Percentiles rank a stretch among this genome's conserved stretches.
These are phyloP conservation scores for Polyplosphaeria fusca DNA, from an alignment of 495 filamentous ascomycete species.

Conservation along the genomic window DNA sequence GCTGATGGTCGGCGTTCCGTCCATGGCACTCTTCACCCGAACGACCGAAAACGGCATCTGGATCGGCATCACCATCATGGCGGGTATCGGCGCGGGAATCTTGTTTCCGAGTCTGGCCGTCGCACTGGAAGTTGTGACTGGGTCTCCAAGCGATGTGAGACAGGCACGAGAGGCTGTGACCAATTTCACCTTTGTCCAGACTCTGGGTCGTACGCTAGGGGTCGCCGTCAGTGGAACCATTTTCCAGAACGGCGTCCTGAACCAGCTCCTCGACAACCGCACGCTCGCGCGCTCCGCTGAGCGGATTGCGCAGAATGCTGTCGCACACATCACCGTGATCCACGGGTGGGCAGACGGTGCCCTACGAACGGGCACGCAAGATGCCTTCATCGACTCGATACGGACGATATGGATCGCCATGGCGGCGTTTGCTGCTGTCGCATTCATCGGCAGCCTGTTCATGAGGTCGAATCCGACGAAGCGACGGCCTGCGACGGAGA, in stretches of 20 bases:
- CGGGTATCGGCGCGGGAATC: constrained; percentile 49
- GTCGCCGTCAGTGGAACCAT: constrained; percentile 56
- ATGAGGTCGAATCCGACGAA: constrained; percentile 33
- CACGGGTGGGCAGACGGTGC: constrained; percentile 25
- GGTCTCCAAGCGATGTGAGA: constrained; percentile 32
- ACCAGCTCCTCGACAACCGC: constrained; percentile 38
- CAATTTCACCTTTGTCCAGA: constrained; percentile 57
- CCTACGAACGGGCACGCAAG: constrained; percentile 28
- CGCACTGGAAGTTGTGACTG: constrained; percentile 48
- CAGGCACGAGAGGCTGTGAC: constrained; percentile 45
- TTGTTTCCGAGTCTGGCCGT: constrained; percentile 49
- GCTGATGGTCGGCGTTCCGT: constrained; percentile 46
- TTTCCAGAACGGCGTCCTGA: constrained; percentile 53
- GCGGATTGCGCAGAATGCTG: constrained; percentile 45
- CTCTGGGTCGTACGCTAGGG: constrained; percentile 61
- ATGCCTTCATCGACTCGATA: constrained; percentile 41
- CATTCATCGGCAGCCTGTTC: constrained; percentile 48
- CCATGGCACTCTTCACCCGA: constrained; percentile 46
- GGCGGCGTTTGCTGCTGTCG: constrained; percentile 52
- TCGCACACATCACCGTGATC: constrained; percentile 45
- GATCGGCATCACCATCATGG: constrained; percentile 47
- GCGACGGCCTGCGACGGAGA: background rate
- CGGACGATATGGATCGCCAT: constrained; percentile 37
- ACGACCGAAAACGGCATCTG: constrained; percentile 44
- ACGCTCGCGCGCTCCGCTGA: constrained; percentile 23